Evolutionary conservation across 768 basidiomycete species (phyloP).

Genomic region (Sistotremastrum suecicum): DNA sequence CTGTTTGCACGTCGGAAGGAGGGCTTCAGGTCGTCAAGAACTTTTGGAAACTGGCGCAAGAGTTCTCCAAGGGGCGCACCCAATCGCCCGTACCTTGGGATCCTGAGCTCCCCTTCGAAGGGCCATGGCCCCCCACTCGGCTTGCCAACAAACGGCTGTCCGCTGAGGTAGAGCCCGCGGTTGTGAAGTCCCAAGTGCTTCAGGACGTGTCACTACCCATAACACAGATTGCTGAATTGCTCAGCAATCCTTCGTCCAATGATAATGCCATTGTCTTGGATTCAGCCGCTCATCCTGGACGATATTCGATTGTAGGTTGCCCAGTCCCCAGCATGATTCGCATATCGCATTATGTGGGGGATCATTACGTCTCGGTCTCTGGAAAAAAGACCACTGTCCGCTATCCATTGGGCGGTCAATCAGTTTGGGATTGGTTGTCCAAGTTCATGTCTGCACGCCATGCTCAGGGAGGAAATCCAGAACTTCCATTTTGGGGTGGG

Average conservation of each 20-base stretch:
- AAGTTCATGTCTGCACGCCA: slow-evolving; percentile 46
- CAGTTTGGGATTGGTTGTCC: slow-evolving; percentile 65
- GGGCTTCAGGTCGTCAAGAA: slow-evolving; percentile 56
- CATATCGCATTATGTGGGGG: slow-evolving; percentile 42
- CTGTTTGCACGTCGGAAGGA: slow-evolving; percentile 54
- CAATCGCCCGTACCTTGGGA: slow-evolving; percentile 31
- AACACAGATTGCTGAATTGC: slow-evolving; percentile 40
- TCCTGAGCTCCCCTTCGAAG: slow-evolving; percentile 1
- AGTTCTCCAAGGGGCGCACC: slow-evolving; percentile 33
- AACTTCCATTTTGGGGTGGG: slow-evolving; percentile 76
- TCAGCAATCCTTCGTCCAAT: slow-evolving; percentile 43
- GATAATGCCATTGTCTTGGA: slow-evolving; percentile 61
- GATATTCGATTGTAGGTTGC: slow-evolving; percentile 58
- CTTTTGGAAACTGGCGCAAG: slow-evolving; percentile 56
- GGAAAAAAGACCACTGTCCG: slow-evolving; percentile 20
- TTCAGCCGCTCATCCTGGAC: slow-evolving; percentile 62
- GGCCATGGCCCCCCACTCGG: slow-evolving; percentile 3
- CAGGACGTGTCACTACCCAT: slow-evolving; percentile 23
- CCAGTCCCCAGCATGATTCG: slow-evolving; percentile 38
- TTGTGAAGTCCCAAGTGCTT: slow-evolving; percentile 19
- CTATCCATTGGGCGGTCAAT: slow-evolving; percentile 32
- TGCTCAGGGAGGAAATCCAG: slow-evolving; percentile 31
- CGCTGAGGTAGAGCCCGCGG: no score
- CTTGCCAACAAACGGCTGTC: slow-evolving; percentile 5
- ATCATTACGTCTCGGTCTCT: slow-evolving; percentile 31